Conservation (phyloP, 1,139 yeast genomes). For the Blastobotrys illinoisensis region DNA sequence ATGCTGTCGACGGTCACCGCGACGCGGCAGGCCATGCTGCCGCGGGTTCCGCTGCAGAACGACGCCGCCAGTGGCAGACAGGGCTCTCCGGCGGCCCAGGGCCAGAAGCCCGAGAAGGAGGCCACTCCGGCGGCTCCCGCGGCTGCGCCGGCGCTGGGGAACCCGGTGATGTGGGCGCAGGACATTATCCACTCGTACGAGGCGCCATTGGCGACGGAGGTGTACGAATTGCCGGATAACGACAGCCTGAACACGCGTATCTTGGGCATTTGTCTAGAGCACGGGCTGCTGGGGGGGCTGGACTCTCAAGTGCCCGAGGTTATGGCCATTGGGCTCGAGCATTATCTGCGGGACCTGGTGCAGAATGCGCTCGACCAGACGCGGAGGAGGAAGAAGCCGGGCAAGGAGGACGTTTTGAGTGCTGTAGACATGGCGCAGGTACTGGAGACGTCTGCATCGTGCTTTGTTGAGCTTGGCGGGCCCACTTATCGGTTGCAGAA, state of each 20-base stretch:
- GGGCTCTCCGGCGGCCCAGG: slow-evolving; percentile 1
- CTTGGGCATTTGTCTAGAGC: slow-evolving; percentile 81
- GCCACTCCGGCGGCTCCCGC: not conserved
- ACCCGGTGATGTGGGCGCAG: slow-evolving; percentile 82
- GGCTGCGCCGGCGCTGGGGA: slow-evolving; percentile 5
- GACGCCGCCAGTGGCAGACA: slow-evolving; percentile 36
- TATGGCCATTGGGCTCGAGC: slow-evolving; percentile 72
- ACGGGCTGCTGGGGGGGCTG: slow-evolving; percentile 82
- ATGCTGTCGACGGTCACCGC: slow-evolving; percentile 71
- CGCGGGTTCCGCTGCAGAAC: slow-evolving; percentile 75
- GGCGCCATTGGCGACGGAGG: slow-evolving; percentile 74
- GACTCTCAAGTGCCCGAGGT: slow-evolving; percentile 70
- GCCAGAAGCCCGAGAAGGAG: slow-evolving; percentile 1
- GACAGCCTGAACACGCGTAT: slow-evolving; percentile 65
- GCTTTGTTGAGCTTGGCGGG: slow-evolving; percentile 32
- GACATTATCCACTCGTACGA: slow-evolving; percentile 89
- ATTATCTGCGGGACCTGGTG: slow-evolving; percentile 66
- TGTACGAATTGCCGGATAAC: slow-evolving; percentile 76
- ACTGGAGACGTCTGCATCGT: slow-evolving; percentile 28
- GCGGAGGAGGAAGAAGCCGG: slow-evolving; percentile 14
- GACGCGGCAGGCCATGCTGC: slow-evolving; percentile 78
- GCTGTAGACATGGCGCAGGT: slow-evolving; percentile 31
- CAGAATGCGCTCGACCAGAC: slow-evolving; percentile 48
- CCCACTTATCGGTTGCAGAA: slow-evolving; percentile 30
- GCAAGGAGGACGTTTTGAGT: slow-evolving; percentile 28